A percentile compares a stretch with the other conserved stretches of the same genome.
These are phyloP conservation scores for Draba incana DNA, from an alignment of 345 rosid species.

Conservation along the genomic window DNA sequence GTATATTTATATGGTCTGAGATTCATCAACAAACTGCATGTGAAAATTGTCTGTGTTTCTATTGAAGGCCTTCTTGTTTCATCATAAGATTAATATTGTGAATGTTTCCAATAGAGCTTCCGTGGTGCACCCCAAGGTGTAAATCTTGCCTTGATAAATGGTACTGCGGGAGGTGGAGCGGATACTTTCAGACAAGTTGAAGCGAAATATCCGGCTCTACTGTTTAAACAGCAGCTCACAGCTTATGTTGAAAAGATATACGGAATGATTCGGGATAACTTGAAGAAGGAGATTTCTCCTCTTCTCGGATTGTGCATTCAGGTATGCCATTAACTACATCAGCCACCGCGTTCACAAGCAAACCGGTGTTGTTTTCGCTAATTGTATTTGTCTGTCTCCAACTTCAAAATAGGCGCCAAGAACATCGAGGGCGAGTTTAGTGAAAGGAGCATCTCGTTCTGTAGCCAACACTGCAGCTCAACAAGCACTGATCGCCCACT, in stretches of 20 bases:
- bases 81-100: background rate
- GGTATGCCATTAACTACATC: slow-evolving; percentile 46
- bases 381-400: background rate
- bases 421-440: slow-evolving; percentile 96
- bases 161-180: slow-evolving; percentile 60
- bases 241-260: slow-evolving; percentile 97
- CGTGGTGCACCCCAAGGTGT: slow-evolving; percentile 92
- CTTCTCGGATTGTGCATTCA: slow-evolving; percentile 96
- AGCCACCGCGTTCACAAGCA: background rate
- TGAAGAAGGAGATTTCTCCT: slow-evolving; percentile 96
- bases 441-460: slow-evolving; percentile 83
- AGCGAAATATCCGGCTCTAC: slow-evolving; percentile 96
- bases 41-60: slow-evolving; percentile 7
- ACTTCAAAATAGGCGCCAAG: slow-evolving; percentile 76
- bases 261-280: slow-evolving; percentile 94
- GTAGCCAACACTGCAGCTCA: slow-evolving; percentile 82
- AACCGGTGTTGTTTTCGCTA: background rate
- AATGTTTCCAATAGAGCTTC: slow-evolving; percentile 64
- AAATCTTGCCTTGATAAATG: slow-evolving; percentile 69
- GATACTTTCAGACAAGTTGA: slow-evolving; percentile 85
- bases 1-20: slow-evolving; percentile 41
- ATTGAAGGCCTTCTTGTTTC: background rate
- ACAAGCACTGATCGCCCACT: slow-evolving; percentile 89
- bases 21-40: slow-evolving; percentile 14
- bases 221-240: slow-evolving; percentile 95